Conservation (phyloP, 106 monocot genomes). For the Chionographis japonica region DNA sequence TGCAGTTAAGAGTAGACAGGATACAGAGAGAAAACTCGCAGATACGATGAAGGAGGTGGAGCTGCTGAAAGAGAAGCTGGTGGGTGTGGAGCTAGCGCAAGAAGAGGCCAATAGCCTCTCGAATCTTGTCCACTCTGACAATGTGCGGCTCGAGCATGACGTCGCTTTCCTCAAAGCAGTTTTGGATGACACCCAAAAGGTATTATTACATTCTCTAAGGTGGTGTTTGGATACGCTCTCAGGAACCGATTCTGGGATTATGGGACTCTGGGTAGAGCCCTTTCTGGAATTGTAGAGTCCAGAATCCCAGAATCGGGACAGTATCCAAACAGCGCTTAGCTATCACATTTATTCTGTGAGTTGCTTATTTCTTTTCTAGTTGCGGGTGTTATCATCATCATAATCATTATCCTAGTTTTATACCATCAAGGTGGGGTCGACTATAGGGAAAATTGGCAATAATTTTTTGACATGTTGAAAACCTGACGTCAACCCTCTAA, state of each 20-base stretch:
- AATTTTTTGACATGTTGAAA: too few species aligned
- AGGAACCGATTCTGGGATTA: too few species aligned
- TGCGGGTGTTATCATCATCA: too few species aligned
- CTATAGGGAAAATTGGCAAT: too few species aligned
- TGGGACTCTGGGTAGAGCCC: too few species aligned
- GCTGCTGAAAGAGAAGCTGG: conserved; percentile 78
- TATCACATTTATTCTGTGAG: background rate
- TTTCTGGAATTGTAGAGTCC: too few species aligned
- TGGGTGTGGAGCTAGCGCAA: conserved; percentile 67
- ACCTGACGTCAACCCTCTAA: too few species aligned
- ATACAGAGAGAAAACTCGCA: conserved; percentile 54
- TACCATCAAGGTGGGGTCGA: too few species aligned
- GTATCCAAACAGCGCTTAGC: background rate
- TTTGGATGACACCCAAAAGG: conserved; percentile 94
- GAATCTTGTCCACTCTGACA: conserved; percentile 84
- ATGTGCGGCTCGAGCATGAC: conserved; percentile 91
- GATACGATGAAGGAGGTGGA: conserved; percentile 68
- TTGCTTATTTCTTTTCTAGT: background rate
- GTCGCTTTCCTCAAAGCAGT: conserved; percentile 96
- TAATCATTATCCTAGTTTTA: too few species aligned
- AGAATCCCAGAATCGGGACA: too few species aligned
- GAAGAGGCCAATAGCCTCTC: conserved; percentile 90
- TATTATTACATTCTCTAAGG: conserved; percentile 4
- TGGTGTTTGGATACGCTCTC: background rate
- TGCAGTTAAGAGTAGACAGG: conserved; percentile 43